Evolutionary conservation across 805 yeast species (phyloP), one percentile per base, ranked within the genome.

Genomic region (Saturnispora saitoi): DNA sequence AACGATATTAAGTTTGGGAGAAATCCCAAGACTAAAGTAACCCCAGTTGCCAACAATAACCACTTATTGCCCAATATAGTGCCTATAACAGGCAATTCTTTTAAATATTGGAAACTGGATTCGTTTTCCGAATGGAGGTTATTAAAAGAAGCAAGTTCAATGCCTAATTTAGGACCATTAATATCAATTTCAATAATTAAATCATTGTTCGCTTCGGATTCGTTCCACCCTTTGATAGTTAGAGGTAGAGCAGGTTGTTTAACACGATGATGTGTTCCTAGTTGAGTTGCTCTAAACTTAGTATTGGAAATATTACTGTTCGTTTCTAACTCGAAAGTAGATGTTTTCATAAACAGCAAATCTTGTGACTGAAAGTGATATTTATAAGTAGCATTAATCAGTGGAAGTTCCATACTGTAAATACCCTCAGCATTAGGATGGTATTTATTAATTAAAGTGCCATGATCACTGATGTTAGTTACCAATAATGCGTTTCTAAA

Each of bases 301-400:
- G 41, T 37, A 24, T 24, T 36, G 12, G 22, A 8, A 17, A 29
- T 12, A 26, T 32, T n/a, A n/a, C 10, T 14, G 15, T n/a, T 31
- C 11, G 28, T 32, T 11, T 40, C 42, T 7, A 47, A 8, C 5
- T 19, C 10, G 28, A 40, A 41, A 9, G 11, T 26, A 7, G 43
- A n/a, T 7, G 45, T 41, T 9, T n/a, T 17, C 41, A 32, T 47
- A 19, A 47, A 47, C 28, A 41, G n/a, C n/a, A 47, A 29, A 47
- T 47, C 49, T 20, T 47, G 36, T 9, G 45, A 41, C 12, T 41
- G 29, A 15, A 47, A 47, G 28, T 47, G 45, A 12, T 31, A 37
- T 19, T 40, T 41, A n/a, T 32, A 40, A 4, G 49, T 29, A 28
- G 30, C 39, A 19, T 36, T 28, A 7, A 14, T 8, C 9, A 24